Percentiles rank a stretch among this genome's conserved stretches.
Evolutionary conservation across 345 rosid genomes (phyloP).

Genomic region (Leavenworthia alabamica): DNA sequence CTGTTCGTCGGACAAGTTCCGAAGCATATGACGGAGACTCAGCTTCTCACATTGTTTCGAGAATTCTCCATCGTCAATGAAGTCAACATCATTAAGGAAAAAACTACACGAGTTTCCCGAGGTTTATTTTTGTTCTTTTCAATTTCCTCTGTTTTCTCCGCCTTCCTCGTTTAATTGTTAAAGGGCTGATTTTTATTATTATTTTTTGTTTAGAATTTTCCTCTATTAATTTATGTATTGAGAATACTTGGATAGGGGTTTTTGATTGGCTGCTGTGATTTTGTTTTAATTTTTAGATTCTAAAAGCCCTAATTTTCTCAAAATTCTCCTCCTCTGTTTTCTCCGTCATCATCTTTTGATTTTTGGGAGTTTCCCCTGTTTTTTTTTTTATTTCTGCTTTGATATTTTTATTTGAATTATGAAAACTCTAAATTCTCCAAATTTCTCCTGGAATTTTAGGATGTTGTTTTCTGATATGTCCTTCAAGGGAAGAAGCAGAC

Average conservation of each 20-base stretch:
- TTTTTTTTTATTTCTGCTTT: neutral
- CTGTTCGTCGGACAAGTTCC: constrained; percentile 98
- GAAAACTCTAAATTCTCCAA: neutral
- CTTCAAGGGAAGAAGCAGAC: constrained; percentile 93
- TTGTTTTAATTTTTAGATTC: neutral
- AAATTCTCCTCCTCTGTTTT: constrained; percentile 8
- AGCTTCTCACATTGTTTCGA: constrained; percentile 75
- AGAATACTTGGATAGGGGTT: neutral
- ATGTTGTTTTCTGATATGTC: constrained; percentile 85
- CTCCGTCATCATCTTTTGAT: constrained; percentile 1
- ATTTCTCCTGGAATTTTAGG: constrained; percentile 34
- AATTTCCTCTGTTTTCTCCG: constrained; percentile 2
- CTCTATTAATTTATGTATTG: neutral
- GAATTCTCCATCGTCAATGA: constrained; percentile 81
- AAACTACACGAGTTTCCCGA: constrained; percentile 73
- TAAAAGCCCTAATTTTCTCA: constrained; percentile 1
- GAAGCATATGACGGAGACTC: constrained; percentile 78
- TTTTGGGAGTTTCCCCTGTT: constrained; percentile 10
- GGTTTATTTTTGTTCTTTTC: constrained; percentile 35
- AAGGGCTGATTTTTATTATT: neutral
- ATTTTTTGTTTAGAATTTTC: neutral
- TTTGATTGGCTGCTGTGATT: neutral
- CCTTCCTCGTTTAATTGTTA: neutral
- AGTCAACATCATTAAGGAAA: constrained; percentile 97
- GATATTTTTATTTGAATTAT: neutral